These are phyloP conservation scores for Debaryomyces udenii DNA, from an alignment of 1,139 yeast species.

Conservation along the genomic window DNA sequence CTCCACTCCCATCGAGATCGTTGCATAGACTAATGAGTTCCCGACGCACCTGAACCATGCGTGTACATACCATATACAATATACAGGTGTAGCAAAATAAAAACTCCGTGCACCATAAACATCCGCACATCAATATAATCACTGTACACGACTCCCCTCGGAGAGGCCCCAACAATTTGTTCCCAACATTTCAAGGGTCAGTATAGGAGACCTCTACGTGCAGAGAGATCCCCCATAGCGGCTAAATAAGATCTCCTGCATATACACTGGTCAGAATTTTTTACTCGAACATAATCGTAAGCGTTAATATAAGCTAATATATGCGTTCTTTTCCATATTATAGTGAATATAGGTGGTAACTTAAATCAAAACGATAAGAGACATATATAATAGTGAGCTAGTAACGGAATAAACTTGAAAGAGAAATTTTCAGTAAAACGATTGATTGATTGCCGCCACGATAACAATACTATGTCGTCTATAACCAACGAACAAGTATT, in stretches of 20 bases:
- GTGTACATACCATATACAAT: too few species aligned
- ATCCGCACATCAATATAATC: neutral
- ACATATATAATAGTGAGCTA: conserved; percentile 1
- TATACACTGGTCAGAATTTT: neutral
- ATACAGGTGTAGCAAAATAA: too few species aligned
- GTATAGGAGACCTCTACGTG: neutral
- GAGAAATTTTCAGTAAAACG: too few species aligned
- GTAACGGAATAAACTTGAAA: neutral
- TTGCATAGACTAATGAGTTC: too few species aligned
- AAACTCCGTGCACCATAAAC: too few species aligned
- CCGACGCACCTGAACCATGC: too few species aligned
- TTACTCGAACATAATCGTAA: conserved; percentile 7
- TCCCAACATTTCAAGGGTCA: neutral
- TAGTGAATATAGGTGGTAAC: neutral
- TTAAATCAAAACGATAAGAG: neutral
- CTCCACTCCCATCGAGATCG: neutral
- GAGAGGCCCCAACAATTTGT: neutral
- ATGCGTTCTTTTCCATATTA: neutral
- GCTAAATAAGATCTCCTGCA: neutral
- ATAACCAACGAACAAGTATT: conserved; percentile 16
- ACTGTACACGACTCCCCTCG: neutral
- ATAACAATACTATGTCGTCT: conserved; percentile 10
- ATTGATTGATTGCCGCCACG: conserved; percentile 1
- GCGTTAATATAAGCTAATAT: neutral
- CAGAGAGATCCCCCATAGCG: neutral